Base-by-base conservation (phyloP, 73 alveolate genomes). In the Tetrahymena borealis region DNA sequence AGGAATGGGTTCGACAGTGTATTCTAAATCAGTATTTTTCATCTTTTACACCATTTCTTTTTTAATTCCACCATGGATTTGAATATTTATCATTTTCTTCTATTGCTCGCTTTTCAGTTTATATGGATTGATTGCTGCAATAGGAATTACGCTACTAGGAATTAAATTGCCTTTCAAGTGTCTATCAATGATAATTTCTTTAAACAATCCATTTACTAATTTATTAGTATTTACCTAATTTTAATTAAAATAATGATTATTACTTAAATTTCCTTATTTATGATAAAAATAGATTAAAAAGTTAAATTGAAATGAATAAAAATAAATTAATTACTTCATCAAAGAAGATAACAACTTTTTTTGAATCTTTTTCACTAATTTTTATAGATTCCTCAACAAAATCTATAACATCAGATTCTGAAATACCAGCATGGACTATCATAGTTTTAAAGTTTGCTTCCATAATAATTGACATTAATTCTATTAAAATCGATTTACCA, bases 261-360 rank as follows among this genome's bases (percentile, higher is more conserved):
- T 1, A 0, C 20, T 60, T 20, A 60, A 18, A 5, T 3, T 20
- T 13, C 31, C 16, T 18, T 12, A 12, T 12, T 24, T 3, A 60
- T 9, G n/a, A n/a, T n/a, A n/a, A n/a, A n/a, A n/a, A n/a, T n/a
- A n/a, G n/a, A n/a, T n/a, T n/a, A n/a, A n/a, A n/a, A n/a, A n/a
- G n/a, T n/a, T n/a, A n/a, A n/a, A n/a, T n/a, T n/a, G n/a, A n/a
- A n/a, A n/a, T n/a, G n/a, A n/a, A n/a, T n/a, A n/a, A n/a, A n/a
- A n/a, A n/a, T n/a, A n/a, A n/a, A n/a, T n/a, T n/a, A n/a, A n/a
- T 60, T 78, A 97, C 94, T 43, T 97, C 97, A 94, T 97, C 98
- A 90, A 96, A 94, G 93, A 97, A 97, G 38, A 96, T 41, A 38
- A 95, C 90, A 15, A 95, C 79, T 92, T 94, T 94, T 37, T 96